A percentile compares a stretch with the other conserved stretches of the same genome.
phyloP scores from a whole-genome alignment of 768 basidiomycete genomes.

The Russula foetens region DNA sequence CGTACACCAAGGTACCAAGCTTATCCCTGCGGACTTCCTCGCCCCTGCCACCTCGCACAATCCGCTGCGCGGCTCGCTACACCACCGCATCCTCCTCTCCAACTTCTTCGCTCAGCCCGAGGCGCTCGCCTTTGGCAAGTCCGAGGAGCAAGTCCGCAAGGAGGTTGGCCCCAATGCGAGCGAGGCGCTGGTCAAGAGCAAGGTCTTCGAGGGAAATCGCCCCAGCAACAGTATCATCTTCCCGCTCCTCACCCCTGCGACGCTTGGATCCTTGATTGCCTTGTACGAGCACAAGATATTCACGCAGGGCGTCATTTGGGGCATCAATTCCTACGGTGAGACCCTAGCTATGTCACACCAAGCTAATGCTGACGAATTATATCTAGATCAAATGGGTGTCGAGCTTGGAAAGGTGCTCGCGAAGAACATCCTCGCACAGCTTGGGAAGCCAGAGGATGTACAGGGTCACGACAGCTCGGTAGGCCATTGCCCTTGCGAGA shows the following conservation, averaged over 20 bases:
- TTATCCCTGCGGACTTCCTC: slow-evolving; percentile 88
- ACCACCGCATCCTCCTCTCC: slow-evolving; percentile 94
- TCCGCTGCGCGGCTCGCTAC: slow-evolving; percentile 75
- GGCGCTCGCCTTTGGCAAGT: slow-evolving; percentile 96
- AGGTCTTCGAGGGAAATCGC: slow-evolving; percentile 96
- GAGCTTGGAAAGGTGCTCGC: slow-evolving; percentile 97
- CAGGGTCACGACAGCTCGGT: slow-evolving; percentile 84
- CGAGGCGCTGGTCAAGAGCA: slow-evolving; percentile 87
- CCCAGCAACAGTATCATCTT: slow-evolving; percentile 97
- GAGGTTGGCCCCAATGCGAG: slow-evolving; percentile 63
- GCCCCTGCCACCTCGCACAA: slow-evolving; percentile 87
- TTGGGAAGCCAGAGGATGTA: slow-evolving; percentile 71
- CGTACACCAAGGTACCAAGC: slow-evolving; percentile 87
- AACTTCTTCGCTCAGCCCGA: slow-evolving; percentile 99
- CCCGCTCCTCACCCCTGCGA: slow-evolving; percentile 84
- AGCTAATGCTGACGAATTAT: background rate
- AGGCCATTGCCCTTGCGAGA: slow-evolving; percentile 16
- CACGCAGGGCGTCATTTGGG: slow-evolving; percentile 95
- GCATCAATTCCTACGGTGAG: slow-evolving; percentile 95
- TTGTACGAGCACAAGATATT: slow-evolving; percentile 99
- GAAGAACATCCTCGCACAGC: slow-evolving; percentile 89
- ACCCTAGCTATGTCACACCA: background rate
- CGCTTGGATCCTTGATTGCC: slow-evolving; percentile 82
- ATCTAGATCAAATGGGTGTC: slow-evolving; percentile 95
- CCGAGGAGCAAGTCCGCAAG: slow-evolving; percentile 72